These are phyloP conservation scores for Colletotrichum camelliae DNA, from an alignment of 2,329 filamentous ascomycete genomes.

Conservation along the genomic window DNA sequence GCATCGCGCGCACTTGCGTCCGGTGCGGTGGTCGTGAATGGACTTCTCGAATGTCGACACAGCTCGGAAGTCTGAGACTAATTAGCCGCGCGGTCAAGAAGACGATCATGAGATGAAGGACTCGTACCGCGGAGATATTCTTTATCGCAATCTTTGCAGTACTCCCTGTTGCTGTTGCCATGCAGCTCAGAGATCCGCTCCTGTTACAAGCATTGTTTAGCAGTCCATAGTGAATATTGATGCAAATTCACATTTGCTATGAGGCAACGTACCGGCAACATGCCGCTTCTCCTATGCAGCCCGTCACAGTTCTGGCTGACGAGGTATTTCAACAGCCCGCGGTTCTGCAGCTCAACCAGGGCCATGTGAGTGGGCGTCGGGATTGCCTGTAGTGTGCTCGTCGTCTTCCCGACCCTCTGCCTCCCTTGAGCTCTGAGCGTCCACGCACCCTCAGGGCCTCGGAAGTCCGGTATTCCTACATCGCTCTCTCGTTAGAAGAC, in stretches of 20 bases:
- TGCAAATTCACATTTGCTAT: no score
- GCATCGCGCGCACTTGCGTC: slow-evolving; percentile 46
- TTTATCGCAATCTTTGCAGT: slow-evolving; percentile 47
- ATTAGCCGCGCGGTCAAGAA: not conserved
- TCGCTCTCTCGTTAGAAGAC: not conserved
- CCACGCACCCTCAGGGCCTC: slow-evolving; percentile 52
- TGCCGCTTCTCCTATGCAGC: slow-evolving; percentile 49
- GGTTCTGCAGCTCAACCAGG: slow-evolving; percentile 46
- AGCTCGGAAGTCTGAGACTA: slow-evolving; percentile 46
- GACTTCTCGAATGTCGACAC: slow-evolving; percentile 47
- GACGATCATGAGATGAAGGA: no score
- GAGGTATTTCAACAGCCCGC: slow-evolving; percentile 45
- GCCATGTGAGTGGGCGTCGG: slow-evolving; percentile 53
- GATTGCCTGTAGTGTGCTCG: slow-evolving; percentile 46
- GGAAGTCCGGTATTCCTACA: slow-evolving; percentile 51
- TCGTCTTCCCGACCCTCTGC: slow-evolving; percentile 33
- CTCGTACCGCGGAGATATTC: slow-evolving; percentile 53
- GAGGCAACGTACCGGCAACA: slow-evolving; percentile 39
- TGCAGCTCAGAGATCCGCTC: slow-evolving; percentile 51
- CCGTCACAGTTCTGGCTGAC: slow-evolving; percentile 53
- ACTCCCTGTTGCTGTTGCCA: slow-evolving; percentile 52
- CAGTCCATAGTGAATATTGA: no score
- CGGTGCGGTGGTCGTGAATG: slow-evolving; percentile 50
- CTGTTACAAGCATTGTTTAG: slow-evolving; percentile 25
- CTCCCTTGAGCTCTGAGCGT: slow-evolving; percentile 48